Evolutionary conservation across 495 filamentous ascomycete species (phyloP), one percentile per base, ranked within the genome.

Genomic region (Aspergillus cristatus): DNA sequence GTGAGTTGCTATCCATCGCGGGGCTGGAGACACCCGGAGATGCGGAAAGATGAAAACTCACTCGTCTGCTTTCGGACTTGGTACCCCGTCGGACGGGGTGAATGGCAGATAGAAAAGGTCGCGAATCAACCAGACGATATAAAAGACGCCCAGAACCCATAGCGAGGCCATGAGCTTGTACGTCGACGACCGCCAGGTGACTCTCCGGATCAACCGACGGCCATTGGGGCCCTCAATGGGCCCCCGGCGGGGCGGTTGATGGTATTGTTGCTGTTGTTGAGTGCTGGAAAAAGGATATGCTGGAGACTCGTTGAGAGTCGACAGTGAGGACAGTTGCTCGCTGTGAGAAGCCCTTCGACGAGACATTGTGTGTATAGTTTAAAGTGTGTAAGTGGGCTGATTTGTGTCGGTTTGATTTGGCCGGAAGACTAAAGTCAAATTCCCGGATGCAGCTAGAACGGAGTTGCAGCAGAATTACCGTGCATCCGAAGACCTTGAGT

Each of bases 161-260:
- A 70, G 54, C 24, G 60, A 67, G 4, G 65, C 63, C 56, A 70
- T 63, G 25, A 70, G 47, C 40, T 68, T 70, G 56, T 70, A 70
- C 2, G 63, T 67, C 8, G 65, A 67, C 6, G 65, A 70, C 33
- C 65, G 63, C 65, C 65, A 70, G 47, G 65, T 70, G 55, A 70
- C 62, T 43, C 65, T 56, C n/a, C 65, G 62, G 45, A 62, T 61
- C 28, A 70, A 46, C 33, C 61, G 55, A 20, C 64, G 60, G 45
- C 65, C 65, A 51, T 60, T 53, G 30, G 65, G 65, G 11, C 62
- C 62, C 41, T 68, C 63, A 47, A 70, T 70, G 34, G 63, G 65
- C 14, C 63, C 63, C 28, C 65, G 60, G 22, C 51, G 59, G 30
- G 30, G 50, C 33, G 51, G 45, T 22, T 46, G 48, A 30, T 17